Base-by-base conservation (phyloP, 306 rosid genomes). In the Elaeagnus macrophylla region DNA sequence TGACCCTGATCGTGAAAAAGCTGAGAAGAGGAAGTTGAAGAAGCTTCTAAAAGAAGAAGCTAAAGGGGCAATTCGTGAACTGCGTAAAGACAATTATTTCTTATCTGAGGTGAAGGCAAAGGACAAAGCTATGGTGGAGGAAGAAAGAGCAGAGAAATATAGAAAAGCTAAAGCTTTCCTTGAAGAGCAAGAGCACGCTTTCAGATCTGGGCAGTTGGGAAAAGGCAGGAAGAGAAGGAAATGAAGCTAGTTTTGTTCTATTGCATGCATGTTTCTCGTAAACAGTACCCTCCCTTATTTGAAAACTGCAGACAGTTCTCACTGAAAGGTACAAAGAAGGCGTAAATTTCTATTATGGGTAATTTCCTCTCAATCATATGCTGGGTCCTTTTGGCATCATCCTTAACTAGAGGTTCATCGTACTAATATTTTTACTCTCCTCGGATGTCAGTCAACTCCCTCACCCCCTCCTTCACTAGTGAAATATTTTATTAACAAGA, bases 121-220 rank as follows among this genome's bases (percentile, higher is more conserved):
- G 59, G 89, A 84, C 48, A 80, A 72, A 77, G 72, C 77, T 16
- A 48, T 61, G 17, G 44, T n/a, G 62, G 85, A 82, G 61, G 66
- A 84, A 64, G 96, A 84, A 60, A 72, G 77, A 59, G 76, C 82
- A 17, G 96, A 86, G 69, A 84, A 76, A 65, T 76, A 64, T 64
- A 82, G 82, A 51, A 86, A 69, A 54, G 76, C 83, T 16, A 77
- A 56, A 60, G 85, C 85, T 35, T 91, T 91, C 80, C 95, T 91
- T 59, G 86, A 86, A 76, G 86, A 82, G 37, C 96, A 91, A 78
- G 93, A 86, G 48, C 73, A 78, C 41, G 96, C 89, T 48, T 82
- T 86, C 65, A 91, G 82, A 69, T 91, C 97, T 48, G 96, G 96
- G 51, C 89, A 83, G 61, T 56, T 91, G 41, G 97, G 97, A 68